These are phyloP conservation scores for Proliferodiscus dingleyae DNA, from an alignment of 2,329 filamentous ascomycete species.

Conservation along the genomic window DNA sequence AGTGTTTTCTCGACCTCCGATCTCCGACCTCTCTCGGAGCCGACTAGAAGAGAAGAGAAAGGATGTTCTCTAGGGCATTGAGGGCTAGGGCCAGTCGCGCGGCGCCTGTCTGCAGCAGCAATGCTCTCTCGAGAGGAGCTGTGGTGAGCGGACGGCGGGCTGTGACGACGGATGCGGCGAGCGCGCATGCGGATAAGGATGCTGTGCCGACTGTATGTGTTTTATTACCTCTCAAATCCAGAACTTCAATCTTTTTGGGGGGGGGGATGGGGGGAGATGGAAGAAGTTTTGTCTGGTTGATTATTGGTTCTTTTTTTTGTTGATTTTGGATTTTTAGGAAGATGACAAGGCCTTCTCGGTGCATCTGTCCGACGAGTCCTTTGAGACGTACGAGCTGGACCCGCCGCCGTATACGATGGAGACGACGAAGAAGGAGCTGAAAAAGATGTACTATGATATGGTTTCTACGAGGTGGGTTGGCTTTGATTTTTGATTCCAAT, in stretches of 20 bases:
- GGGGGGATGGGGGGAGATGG: neutral
- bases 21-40: no score
- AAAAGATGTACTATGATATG: constrained; percentile 99
- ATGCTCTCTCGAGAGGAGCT: constrained; percentile 25
- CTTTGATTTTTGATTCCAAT: no score
- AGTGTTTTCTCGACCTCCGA: no score
- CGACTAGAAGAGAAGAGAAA: no score
- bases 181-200: constrained; percentile 78
- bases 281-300: constrained; percentile 7
- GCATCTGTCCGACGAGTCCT: constrained; percentile 94
- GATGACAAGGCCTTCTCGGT: constrained; percentile 92
- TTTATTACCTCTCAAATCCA: constrained; percentile 1
- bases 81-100: constrained; percentile 57
- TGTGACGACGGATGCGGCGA: constrained; percentile 94
- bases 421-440: constrained; percentile 95
- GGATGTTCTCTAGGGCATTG: constrained; percentile 69
- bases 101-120: constrained; percentile 48
- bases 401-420: constrained; percentile 88
- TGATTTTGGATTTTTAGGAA: constrained; percentile 50
- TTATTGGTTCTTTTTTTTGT: constrained; percentile 1
- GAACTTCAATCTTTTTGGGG: neutral
- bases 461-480: constrained; percentile 75
- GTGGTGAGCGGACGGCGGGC: constrained; percentile 55
- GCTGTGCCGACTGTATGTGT: constrained; percentile 59
- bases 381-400: constrained; percentile 99